These are phyloP conservation scores for Saraca asoca DNA, from an alignment of 331 rosid species.

Conservation along the genomic window DNA sequence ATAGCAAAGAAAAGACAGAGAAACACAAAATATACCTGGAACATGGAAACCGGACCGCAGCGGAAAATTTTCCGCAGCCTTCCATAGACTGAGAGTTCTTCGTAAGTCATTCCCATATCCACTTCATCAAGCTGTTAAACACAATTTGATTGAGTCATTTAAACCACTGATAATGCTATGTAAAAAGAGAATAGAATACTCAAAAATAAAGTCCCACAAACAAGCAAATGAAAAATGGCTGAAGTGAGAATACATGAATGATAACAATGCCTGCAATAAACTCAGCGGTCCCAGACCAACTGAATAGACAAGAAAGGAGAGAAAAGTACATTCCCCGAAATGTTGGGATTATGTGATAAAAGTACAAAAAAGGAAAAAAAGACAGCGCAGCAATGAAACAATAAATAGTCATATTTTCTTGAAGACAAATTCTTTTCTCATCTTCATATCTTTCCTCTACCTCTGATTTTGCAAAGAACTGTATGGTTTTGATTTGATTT, in stretches of 20 bases:
- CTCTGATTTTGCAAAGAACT: too few species aligned
- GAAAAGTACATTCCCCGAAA: not conserved
- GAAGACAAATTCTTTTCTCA: too few species aligned
- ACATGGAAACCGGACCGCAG: slow-evolving; percentile 94
- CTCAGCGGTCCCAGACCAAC: not conserved
- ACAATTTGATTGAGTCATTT: slow-evolving; percentile 16
- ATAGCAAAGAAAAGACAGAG: slow-evolving; percentile 28
- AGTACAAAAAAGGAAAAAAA: too few species aligned
- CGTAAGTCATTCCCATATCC: slow-evolving; percentile 97
- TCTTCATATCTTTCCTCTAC: too few species aligned
- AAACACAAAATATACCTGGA: slow-evolving; percentile 46
- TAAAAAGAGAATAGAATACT: slow-evolving; percentile 9
- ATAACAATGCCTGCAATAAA: slow-evolving; percentile 10
- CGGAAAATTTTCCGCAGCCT: slow-evolving; percentile 84
- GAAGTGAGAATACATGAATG: slow-evolving; percentile 1
- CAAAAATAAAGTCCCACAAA: slow-evolving; percentile 6
- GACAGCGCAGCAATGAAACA: too few species aligned
- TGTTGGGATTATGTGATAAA: not conserved
- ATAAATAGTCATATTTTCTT: too few species aligned
- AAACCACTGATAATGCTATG: slow-evolving; percentile 1
- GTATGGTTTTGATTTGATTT: too few species aligned
- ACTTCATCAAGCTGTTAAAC: slow-evolving; percentile 82
- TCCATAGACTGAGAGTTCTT: slow-evolving; percentile 91
- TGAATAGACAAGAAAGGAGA: not conserved
- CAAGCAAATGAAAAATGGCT: slow-evolving; percentile 24